Percentiles rank a stretch among this genome's conserved stretches.
phyloP scores from a whole-genome alignment of 768 basidiomycete genomes.

The Cyclocybe aegerita region DNA sequence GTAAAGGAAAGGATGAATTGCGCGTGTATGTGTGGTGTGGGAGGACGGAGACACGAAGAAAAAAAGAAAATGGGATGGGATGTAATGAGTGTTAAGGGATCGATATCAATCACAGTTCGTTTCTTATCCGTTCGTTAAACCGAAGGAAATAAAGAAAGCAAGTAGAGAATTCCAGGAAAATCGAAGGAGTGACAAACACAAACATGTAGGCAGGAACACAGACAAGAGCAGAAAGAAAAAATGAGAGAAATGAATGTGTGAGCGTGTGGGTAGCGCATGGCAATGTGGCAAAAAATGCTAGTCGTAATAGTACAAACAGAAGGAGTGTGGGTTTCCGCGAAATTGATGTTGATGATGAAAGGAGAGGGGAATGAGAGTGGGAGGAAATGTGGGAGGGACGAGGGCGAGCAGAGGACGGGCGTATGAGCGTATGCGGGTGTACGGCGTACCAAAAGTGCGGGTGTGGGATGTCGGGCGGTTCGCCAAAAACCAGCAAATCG shows the following conservation, averaged over 20 bases:
- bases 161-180: neutral
- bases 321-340: neutral
- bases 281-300: neutral
- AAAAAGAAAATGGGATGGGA: neutral
- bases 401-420: neutral
- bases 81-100: neutral
- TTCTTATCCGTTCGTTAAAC: neutral
- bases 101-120: neutral
- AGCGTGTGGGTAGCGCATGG: neutral
- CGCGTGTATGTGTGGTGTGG: neutral
- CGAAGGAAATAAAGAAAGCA: neutral
- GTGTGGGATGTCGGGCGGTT: no score
- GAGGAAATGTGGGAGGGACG: constrained; percentile 6
- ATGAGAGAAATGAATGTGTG: neutral
- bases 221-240: neutral
- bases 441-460: no score
- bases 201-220: neutral
- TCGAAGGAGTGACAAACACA: neutral
- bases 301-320: neutral
- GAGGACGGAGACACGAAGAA: neutral
- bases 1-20: constrained; percentile 3
- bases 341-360: neutral
- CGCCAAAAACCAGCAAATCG: no score
- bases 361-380: neutral
- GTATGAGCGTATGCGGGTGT: neutral